Conservation (phyloP, 306 rosid genomes). For the Glycyrrhiza uralensis region DNA sequence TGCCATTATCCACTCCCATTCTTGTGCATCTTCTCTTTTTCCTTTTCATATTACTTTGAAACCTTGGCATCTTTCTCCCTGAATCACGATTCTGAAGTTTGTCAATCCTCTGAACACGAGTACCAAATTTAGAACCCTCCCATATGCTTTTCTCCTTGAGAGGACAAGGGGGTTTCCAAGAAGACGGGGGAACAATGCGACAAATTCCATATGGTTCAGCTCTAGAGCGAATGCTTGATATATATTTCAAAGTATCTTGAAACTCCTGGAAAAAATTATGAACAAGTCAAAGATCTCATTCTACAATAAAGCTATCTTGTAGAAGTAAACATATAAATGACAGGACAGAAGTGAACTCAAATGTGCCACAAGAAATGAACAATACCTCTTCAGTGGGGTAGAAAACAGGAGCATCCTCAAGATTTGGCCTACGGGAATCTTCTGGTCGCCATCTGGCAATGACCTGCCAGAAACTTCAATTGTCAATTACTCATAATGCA, state of each 20-base stretch:
- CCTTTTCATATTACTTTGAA: constrained; percentile 61
- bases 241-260: constrained; percentile 78
- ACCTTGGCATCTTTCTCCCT: constrained; percentile 50
- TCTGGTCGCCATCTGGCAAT: constrained; percentile 89
- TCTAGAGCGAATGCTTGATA: constrained; percentile 71
- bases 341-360: constrained; percentile 12
- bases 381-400: constrained; percentile 91
- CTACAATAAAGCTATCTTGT: constrained; percentile 8
- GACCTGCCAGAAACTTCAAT: constrained; percentile 56
- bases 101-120: constrained; percentile 94
- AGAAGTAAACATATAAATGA: constrained; percentile 24
- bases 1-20: constrained; percentile 63
- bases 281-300: constrained; percentile 33
- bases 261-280: constrained; percentile 65
- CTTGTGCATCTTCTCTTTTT: constrained; percentile 80
- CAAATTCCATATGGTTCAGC: constrained; percentile 96
- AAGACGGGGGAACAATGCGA: constrained; percentile 93
- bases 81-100: constrained; percentile 92
- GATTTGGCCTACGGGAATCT: constrained; percentile 60
- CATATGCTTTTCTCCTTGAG: constrained; percentile 69
- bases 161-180: constrained; percentile 96
- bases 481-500: constrained; percentile 29
- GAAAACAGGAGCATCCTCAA: constrained; percentile 90
- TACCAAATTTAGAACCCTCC: constrained; percentile 80
- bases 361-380: constrained; percentile 29